Evolutionary conservation across 2,329 filamentous ascomycete genomes (phyloP).

Genomic region (Fusarium albidum): DNA sequence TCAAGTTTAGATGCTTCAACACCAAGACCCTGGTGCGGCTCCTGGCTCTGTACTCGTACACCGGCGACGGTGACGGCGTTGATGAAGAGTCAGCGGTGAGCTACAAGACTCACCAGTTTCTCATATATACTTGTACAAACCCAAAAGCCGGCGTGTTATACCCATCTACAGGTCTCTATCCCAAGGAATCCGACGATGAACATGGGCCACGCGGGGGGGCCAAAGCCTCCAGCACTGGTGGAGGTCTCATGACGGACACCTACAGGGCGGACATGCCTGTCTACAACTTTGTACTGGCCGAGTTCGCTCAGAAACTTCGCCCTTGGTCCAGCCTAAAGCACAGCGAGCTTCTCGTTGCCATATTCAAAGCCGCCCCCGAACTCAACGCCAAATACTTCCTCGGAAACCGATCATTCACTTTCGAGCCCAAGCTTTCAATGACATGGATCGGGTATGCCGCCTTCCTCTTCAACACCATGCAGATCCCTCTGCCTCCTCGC

Average conservation of each 20-base stretch:
- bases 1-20: slow-evolving; percentile 80
- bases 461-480: slow-evolving; percentile 83
- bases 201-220: slow-evolving; percentile 43
- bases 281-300: slow-evolving; percentile 79
- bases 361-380: slow-evolving; percentile 85
- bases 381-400: slow-evolving; percentile 88
- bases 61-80: slow-evolving; percentile 53
- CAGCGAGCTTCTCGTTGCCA: slow-evolving; percentile 79
- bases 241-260: slow-evolving; percentile 73
- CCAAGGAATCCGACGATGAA: slow-evolving; percentile 69
- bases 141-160: slow-evolving; percentile 77
- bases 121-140: slow-evolving; percentile 78
- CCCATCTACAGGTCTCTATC: slow-evolving; percentile 84
- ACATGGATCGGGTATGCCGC: slow-evolving; percentile 96
- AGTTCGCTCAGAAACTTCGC: slow-evolving; percentile 79
- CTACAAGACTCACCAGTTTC: slow-evolving; percentile 76
- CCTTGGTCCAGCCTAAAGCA: slow-evolving; percentile 86
- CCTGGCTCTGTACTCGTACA: slow-evolving; percentile 73
- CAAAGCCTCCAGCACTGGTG: slow-evolving; percentile 66
- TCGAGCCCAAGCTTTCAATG: slow-evolving; percentile 90
- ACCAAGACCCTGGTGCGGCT: slow-evolving; percentile 77
- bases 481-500: slow-evolving; percentile 74
- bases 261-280: slow-evolving; percentile 74
- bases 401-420: slow-evolving; percentile 79
- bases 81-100: slow-evolving; percentile 63